These are phyloP conservation scores for Hypericum androsaemum DNA, from an alignment of 345 rosid species.

Conservation along the genomic window DNA sequence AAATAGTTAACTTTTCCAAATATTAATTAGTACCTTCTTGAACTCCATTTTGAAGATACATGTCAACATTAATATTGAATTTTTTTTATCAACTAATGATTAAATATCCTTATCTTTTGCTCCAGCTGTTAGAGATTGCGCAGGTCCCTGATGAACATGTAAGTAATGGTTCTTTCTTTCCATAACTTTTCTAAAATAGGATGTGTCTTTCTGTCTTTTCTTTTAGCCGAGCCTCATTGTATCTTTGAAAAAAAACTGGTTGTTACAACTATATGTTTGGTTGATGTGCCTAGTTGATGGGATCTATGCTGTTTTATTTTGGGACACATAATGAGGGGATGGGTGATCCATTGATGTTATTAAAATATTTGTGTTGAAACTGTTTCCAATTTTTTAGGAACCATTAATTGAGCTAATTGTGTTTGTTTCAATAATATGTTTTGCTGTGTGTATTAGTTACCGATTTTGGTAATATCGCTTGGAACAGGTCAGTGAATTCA, in stretches of 20 bases:
- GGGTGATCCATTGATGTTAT: too few species aligned
- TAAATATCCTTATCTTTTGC: constrained; percentile 2
- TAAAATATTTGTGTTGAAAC: too few species aligned
- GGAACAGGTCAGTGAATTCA: constrained; percentile 86
- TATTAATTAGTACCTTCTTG: too few species aligned
- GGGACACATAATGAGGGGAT: too few species aligned
- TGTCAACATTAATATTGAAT: neutral
- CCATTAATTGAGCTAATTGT: too few species aligned
- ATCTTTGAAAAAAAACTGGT: constrained; percentile 1
- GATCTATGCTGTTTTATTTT: too few species aligned
- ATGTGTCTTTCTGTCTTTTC: neutral
- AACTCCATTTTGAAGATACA: neutral
- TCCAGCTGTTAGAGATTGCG: constrained; percentile 94
- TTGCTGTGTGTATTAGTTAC: constrained; percentile 4
- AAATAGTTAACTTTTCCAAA: too few species aligned
- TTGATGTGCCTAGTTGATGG: too few species aligned
- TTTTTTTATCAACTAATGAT: neutral
- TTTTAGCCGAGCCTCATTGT: neutral
- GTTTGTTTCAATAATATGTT: too few species aligned
- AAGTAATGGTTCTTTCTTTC: constrained; percentile 25
- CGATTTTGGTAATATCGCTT: constrained; percentile 5
- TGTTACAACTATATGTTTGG: too few species aligned
- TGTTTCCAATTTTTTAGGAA: too few species aligned
- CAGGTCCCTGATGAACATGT: constrained; percentile 96
- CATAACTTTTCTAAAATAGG: neutral